A percentile compares a stretch with the other conserved stretches of the same genome.
These are phyloP conservation scores for Lactuca saligna DNA, from an alignment of 129 eudicot genomes.

Conservation along the genomic window DNA sequence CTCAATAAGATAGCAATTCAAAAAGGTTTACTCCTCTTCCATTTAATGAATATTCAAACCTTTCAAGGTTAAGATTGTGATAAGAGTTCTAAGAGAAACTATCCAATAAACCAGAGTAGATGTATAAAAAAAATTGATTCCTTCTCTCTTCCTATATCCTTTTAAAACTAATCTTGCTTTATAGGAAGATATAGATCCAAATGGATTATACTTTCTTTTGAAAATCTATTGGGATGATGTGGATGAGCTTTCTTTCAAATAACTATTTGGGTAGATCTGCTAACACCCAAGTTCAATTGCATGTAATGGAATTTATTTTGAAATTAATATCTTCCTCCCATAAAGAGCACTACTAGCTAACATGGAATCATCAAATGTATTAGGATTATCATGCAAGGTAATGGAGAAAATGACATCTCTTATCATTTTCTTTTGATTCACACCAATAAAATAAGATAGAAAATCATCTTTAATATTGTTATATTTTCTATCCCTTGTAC, in stretches of 20 bases:
- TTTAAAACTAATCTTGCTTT: background rate
- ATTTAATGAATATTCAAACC: background rate
- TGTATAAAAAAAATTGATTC: no score
- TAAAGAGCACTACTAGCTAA: no score
- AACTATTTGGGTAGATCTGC: background rate
- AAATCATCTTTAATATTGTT: no score
- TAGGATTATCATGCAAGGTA: no score
- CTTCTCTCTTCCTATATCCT: background rate
- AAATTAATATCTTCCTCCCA: no score
- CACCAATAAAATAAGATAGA: no score
- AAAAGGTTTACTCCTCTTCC: background rate
- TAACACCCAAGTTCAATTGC: background rate
- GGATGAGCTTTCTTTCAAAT: background rate
- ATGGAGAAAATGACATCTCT: no score
- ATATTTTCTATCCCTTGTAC: no score
- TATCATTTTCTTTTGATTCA: no score
- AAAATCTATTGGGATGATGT: background rate
- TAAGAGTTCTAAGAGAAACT: no score
- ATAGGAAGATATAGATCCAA: background rate
- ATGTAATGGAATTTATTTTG: background rate
- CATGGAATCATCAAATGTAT: no score
- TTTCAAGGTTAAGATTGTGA: background rate
- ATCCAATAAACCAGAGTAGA: no score
- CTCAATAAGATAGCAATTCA: background rate
- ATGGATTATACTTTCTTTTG: background rate